Conservation (phyloP, 2,329 filamentous ascomycete species). For the Pyricularia grisea region DNA sequence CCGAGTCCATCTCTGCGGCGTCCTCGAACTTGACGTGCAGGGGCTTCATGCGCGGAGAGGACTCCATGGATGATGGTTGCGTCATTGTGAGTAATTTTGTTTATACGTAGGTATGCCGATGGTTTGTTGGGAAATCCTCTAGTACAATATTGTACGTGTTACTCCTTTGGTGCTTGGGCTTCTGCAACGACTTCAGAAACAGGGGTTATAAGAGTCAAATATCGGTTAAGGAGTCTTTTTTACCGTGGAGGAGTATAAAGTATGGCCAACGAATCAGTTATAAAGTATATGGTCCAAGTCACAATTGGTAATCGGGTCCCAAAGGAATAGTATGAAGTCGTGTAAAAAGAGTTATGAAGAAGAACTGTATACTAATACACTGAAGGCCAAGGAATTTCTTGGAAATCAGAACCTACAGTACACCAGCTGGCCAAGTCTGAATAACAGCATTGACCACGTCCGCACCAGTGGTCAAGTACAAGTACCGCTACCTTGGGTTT, state of each 20-base stretch:
- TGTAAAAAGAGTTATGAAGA: neutral
- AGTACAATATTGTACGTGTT: neutral
- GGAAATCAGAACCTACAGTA: neutral
- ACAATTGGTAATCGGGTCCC: neutral
- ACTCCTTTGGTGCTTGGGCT: neutral
- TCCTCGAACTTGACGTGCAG: slow-evolving; percentile 27
- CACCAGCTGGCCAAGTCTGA: neutral
- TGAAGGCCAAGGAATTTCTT: neutral
- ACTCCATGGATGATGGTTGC: slow-evolving; percentile 7
- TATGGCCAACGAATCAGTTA: neutral
- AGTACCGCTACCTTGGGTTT: neutral
- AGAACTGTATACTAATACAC: neutral
- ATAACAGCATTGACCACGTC: neutral
- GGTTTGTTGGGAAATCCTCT: neutral
- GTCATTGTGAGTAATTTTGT: neutral
- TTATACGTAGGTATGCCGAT: neutral
- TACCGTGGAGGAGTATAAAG: neutral
- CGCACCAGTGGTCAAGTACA: neutral
- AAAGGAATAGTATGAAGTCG: neutral
- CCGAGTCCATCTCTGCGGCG: slow-evolving; percentile 57
- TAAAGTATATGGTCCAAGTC: neutral
- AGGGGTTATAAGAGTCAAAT: neutral
- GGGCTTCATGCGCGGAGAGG: slow-evolving; percentile 25
- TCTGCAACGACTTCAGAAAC: neutral
- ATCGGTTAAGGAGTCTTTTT: neutral